Evolutionary conservation across 2,329 filamentous ascomycete species (phyloP), one percentile per base, ranked within the genome.

Genomic region (Verticillium dahliae): DNA sequence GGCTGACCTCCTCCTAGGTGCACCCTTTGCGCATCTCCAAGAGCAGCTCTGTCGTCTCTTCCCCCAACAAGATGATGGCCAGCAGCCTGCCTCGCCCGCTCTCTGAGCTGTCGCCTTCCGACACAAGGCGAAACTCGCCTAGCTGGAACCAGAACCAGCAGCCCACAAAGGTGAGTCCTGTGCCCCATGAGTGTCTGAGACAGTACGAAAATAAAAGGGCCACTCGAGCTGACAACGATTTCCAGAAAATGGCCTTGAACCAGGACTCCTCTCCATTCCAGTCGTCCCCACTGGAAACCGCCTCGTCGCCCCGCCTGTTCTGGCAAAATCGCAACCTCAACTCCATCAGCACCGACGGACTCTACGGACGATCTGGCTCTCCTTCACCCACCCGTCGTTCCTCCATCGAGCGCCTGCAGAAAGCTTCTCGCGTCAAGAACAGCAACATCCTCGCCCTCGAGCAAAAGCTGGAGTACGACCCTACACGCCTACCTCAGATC

Each of bases 391-490:
- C 86, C 62, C 90, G 91, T 70, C 89, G 94, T 72, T 91, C 91
- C 56, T 98, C 94, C 18, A 93, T 99, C 67, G 95, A 99, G 82
- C 93, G 93, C 71, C 83, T 99, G 63, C 96, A 97, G 78, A 91
- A 89, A 73, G 93, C 92, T 37, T 97, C 94, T 61, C 90, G 95
- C 63, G 95, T 99, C 70, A 97, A 94, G 83, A 98, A 97, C 80
- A 97, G 94, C 83, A 96, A 89, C 78, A 97, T 98, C 82, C 91
- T 97, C 73, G 92, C 92, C 52, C 89, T 93, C 61, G 93, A 97
- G 77, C 90, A 92, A 72, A 93, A 93, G 77, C 87, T 92, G 74
- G 90, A 96, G 79, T 97, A 97, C 80, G 92, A 97, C 74, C 92
- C 93, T 34, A 84, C 89, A 61, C 85, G 86, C 67, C 77, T 92